phyloP scores from a whole-genome alignment of 768 basidiomycete species.

The Tulasnella sp. region DNA sequence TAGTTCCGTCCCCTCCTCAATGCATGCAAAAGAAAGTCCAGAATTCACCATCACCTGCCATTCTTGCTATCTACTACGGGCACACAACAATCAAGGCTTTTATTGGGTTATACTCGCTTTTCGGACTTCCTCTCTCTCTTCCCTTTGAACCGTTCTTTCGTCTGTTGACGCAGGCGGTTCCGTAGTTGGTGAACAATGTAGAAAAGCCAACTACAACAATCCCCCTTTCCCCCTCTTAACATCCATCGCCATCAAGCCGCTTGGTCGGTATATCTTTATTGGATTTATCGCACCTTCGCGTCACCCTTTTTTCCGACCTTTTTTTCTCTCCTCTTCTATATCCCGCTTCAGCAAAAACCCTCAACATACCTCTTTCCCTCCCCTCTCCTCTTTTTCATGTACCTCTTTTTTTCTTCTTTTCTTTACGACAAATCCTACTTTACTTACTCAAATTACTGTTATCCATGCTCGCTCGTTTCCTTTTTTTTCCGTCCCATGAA shows the following conservation, averaged over 20 bases:
- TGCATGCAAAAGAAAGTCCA: neutral
- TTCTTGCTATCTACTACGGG: neutral
- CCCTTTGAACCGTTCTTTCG: neutral
- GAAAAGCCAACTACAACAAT: neutral
- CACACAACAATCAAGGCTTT: neutral
- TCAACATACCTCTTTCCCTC: neutral
- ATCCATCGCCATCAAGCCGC: neutral
- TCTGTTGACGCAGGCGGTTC: neutral
- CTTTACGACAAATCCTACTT: no score
- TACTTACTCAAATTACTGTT: neutral
- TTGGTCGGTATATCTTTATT: neutral
- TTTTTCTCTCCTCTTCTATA: neutral
- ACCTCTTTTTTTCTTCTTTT: neutral
- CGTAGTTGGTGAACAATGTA: neutral
- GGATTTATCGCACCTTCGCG: neutral
- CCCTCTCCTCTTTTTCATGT: neutral
- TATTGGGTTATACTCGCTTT: neutral
- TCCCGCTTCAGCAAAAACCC: neutral
- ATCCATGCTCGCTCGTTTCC: neutral
- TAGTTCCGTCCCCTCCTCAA: neutral
- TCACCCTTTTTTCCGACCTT: neutral
- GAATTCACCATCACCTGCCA: neutral
- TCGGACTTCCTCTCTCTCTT: neutral
- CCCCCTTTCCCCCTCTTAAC: neutral
- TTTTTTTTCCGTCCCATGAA: neutral